These are phyloP conservation scores for Antitrichia curtipendula DNA, from an alignment of 225 moss, liverwort and hornwort genomes.

Conservation along the genomic window DNA sequence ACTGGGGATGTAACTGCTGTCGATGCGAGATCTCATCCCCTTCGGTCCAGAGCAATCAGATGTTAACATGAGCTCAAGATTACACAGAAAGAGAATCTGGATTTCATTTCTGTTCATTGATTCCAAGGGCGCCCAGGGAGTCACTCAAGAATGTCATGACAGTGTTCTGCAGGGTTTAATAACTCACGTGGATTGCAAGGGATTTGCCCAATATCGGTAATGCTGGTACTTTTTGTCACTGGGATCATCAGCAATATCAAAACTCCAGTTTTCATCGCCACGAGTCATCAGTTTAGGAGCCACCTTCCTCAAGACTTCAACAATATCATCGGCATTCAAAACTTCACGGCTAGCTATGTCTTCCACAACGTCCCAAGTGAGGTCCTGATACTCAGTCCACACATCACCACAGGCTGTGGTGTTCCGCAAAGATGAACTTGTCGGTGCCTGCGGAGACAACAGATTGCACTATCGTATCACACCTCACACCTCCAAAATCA, in stretches of 20 bases:
- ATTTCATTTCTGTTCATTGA: not conserved
- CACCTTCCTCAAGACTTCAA: conserved; percentile 64
- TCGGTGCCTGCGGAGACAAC: conserved; percentile 15
- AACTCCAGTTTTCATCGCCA: conserved; percentile 72
- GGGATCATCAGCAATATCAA: conserved; percentile 59
- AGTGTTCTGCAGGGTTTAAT: not conserved
- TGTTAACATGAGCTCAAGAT: not conserved
- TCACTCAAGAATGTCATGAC: not conserved
- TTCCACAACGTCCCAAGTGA: conserved; percentile 64
- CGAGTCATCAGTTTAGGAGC: conserved; percentile 90
- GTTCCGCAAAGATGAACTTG: conserved; percentile 21
- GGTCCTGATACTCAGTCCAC: conserved; percentile 95
- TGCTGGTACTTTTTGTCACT: conserved; percentile 61
- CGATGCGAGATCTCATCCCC: not conserved
- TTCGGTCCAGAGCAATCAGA: not conserved
- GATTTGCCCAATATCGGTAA: conserved; percentile 77
- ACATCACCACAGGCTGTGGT: conserved; percentile 72
- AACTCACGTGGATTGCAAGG: conserved; percentile 79
- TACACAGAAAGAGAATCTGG: not conserved
- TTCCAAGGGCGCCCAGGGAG: not conserved
- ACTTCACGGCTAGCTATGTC: conserved; percentile 31
- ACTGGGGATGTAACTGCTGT: not conserved
- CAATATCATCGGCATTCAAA: conserved; percentile 32
- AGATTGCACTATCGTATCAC: not conserved
- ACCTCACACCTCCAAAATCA: not conserved